These are phyloP conservation scores for Ballota nigra DNA, from an alignment of 257 asterid species.

Conservation along the genomic window DNA sequence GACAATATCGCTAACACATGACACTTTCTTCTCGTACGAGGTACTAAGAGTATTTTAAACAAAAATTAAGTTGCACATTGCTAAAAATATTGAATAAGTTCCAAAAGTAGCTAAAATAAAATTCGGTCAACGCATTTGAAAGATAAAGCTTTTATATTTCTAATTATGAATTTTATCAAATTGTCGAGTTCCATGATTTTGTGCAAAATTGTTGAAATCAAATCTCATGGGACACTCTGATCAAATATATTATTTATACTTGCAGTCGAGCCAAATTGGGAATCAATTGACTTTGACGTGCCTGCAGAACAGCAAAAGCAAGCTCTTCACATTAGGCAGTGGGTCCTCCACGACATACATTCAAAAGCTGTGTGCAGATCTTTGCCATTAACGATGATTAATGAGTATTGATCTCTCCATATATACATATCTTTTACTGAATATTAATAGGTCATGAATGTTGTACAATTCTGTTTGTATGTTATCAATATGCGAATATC, in stretches of 20 bases:
- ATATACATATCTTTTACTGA: neutral
- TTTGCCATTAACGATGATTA: constrained; percentile 41
- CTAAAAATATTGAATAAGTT: too few relatives aligned
- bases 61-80: too few relatives aligned
- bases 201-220: too few relatives aligned
- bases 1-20: too few relatives aligned
- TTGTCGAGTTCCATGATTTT: neutral
- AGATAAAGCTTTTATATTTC: too few relatives aligned
- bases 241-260: neutral
- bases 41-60: too few relatives aligned
- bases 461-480: neutral
- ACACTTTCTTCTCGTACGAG: too few relatives aligned
- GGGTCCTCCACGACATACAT: constrained; percentile 33
- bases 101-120: too few relatives aligned
- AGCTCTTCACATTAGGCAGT: constrained; percentile 32
- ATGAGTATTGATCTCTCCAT: neutral
- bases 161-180: too few relatives aligned
- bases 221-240: too few relatives aligned
- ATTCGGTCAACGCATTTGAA: too few relatives aligned
- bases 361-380: constrained; percentile 58
- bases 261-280: constrained; percentile 50
- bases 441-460: neutral
- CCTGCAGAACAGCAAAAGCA: constrained; percentile 44
- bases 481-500: neutral
- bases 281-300: constrained; percentile 63